These are phyloP conservation scores for Pyricularia pennisetigena DNA, from an alignment of 2,329 filamentous ascomycete species.

Conservation along the genomic window DNA sequence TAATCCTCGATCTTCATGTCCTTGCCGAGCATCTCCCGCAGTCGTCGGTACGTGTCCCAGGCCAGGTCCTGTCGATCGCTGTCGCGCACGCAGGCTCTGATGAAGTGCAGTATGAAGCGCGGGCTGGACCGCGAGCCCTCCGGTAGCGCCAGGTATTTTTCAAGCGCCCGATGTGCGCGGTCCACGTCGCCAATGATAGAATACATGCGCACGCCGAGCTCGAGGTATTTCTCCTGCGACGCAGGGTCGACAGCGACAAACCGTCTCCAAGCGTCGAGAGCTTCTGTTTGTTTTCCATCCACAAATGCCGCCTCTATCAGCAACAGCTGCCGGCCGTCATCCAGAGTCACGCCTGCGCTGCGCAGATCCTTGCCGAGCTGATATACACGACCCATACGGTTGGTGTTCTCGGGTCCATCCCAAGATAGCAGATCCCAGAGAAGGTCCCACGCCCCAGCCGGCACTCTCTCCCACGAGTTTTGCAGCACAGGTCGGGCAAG, in stretches of 20 bases:
- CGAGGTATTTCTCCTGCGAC: conserved; percentile 44
- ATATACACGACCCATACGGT: conserved; percentile 51
- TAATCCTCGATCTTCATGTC: conserved; percentile 65
- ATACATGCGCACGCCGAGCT: conserved; percentile 57
- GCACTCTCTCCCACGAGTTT: conserved; percentile 42
- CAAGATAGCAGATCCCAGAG: conserved; percentile 55
- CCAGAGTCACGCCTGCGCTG: conserved; percentile 44
- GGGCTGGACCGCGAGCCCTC: conserved; percentile 31
- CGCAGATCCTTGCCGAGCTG: conserved; percentile 57
- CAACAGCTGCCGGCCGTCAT: conserved; percentile 48
- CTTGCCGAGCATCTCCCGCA: conserved; percentile 50
- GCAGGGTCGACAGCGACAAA: conserved; percentile 28
- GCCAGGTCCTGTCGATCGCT: conserved; percentile 40
- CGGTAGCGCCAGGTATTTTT: conserved; percentile 21
- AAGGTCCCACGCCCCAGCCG: conserved; percentile 49
- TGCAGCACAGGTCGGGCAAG: conserved; percentile 32
- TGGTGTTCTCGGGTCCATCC: conserved; percentile 34
- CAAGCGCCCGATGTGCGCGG: conserved; percentile 45
- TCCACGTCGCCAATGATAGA: conserved; percentile 46
- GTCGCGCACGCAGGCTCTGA: conserved; percentile 47
- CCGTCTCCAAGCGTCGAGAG: conserved; percentile 54
- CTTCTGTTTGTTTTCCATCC: conserved; percentile 48
- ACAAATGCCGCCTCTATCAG: conserved; percentile 61
- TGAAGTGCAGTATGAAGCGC: conserved; percentile 56
- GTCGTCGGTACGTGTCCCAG: conserved; percentile 55